Evolutionary conservation across 805 yeast genomes (phyloP), one percentile per base, ranked within the genome.

Genomic region (Starmerella potacharoeniae): DNA sequence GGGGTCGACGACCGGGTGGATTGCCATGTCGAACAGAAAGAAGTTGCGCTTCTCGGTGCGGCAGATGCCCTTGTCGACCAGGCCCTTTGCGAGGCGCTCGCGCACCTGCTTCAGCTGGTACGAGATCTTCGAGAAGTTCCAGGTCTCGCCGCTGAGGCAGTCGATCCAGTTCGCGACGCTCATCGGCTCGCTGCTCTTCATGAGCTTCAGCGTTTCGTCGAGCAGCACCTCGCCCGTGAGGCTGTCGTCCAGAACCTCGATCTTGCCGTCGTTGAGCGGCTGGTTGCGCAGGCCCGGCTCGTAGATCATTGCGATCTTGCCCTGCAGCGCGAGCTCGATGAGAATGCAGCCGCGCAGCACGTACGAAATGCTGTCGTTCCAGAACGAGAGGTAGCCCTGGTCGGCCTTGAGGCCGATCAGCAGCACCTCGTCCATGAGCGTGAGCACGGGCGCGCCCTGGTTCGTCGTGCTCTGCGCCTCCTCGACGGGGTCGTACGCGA

Each of bases 361-460:
- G 72, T 93, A 93, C 29, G 97, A 88, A 53, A 93, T 90, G 70
- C 88, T 90, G 71, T 93, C 98, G 68, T 93, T 93, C 98, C 98
- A 93, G 71, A 93, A 93, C 33, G 96, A 88, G 46, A 93, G 75
- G 69, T 91, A 89, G 11, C 98, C 98, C 70, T 93, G 97, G 64
- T 86, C 85, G 71, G 93, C 97, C 66, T 91, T 90, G 61, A 93
- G 77, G 5, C 98, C 98, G 74, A 93, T 78, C 59, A 93, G 76
- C 60, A 93, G 74, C 6, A 93, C 96, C 71, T 93, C 98, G 70
- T 93, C 98, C 96, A 93, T 89, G 61, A 93, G 73, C 0, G 98
- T 93, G 62, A 93, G 75, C 44, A 81, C 73, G 1, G 98, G 98
- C 56, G 51, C 77, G 67, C 44, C 39, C 39, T 55, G 76, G 78